Conservation (phyloP, 2,329 filamentous ascomycete species). For the Stromatinia cepivora region DNA sequence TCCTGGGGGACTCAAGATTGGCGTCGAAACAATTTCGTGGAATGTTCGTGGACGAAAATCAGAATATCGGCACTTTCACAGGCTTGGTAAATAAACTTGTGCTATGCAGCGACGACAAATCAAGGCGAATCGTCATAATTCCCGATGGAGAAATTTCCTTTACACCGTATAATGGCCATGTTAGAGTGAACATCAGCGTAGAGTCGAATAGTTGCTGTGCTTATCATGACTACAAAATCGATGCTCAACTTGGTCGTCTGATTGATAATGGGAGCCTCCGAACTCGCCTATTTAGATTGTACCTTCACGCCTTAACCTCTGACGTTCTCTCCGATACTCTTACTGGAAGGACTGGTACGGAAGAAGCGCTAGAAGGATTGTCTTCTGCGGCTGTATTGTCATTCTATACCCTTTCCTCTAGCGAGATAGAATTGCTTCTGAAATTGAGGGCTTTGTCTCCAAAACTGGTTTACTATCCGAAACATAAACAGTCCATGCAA, state of each 20-base stretch:
- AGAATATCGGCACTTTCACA: constrained; percentile 49
- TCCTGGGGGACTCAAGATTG: constrained; percentile 37
- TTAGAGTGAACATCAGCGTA: constrained; percentile 43
- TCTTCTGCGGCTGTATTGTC: constrained; percentile 51
- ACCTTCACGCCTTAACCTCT: constrained; percentile 57
- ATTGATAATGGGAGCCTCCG: constrained; percentile 51
- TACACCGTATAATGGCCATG: constrained; percentile 35
- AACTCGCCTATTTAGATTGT: constrained; percentile 53
- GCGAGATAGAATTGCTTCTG: constrained; percentile 43
- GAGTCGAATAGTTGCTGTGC: constrained; percentile 20
- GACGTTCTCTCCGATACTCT: constrained; percentile 44
- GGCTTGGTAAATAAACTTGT: constrained; percentile 54
- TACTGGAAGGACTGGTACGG: constrained; percentile 24
- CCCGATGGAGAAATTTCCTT: constrained; percentile 25
- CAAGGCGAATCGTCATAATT: constrained; percentile 42
- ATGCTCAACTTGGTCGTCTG: constrained; percentile 52
- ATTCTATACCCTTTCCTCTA: constrained; percentile 44
- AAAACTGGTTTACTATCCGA: constrained; percentile 48
- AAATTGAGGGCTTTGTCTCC: constrained; percentile 48
- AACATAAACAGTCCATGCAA: constrained; percentile 49
- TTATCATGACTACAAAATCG: constrained; percentile 51
- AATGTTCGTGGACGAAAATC: constrained; percentile 50
- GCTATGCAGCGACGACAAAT: constrained; percentile 43
- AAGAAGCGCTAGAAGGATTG: constrained; percentile 49
- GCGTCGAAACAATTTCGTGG: constrained; percentile 52